Evolutionary conservation across 805 yeast species (phyloP).

Genomic region (Saccharomycopsis selenospora): DNA sequence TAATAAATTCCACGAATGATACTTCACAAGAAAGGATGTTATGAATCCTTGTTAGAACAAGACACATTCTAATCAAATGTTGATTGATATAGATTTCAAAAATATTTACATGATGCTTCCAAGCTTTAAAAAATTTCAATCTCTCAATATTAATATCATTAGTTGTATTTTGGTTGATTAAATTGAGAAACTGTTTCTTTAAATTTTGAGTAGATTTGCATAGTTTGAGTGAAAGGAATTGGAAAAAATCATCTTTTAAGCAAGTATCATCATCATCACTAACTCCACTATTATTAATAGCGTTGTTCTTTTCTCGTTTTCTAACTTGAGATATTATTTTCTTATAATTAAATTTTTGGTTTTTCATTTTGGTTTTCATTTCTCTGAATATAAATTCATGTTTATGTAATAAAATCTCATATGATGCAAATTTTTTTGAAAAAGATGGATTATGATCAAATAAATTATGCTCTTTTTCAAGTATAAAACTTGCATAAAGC

Average conservation of each 20-base stretch:
- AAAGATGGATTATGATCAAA: not conserved
- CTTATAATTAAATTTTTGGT: not conserved
- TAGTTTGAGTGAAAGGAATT: not conserved
- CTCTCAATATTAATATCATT: not conserved
- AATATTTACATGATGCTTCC: conserved; percentile 2
- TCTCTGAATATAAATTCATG: not conserved
- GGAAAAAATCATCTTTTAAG: not conserved
- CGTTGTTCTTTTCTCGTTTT: too few relatives aligned
- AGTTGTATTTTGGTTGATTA: not conserved
- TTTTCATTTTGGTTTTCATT: not conserved
- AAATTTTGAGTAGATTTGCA: not conserved
- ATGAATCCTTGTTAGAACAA: not conserved
- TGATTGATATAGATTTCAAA: conserved; percentile 6
- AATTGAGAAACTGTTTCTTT: not conserved
- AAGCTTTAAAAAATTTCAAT: conserved; percentile 2
- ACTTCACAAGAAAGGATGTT: conserved; percentile 1
- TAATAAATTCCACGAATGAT: conserved; percentile 1
- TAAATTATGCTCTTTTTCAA: not conserved
- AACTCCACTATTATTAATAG: not conserved
- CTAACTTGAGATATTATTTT: not conserved
- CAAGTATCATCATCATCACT: not conserved
- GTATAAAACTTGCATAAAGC: not conserved
- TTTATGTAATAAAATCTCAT: not conserved
- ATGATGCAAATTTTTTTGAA: not conserved
- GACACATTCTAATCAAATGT: conserved; percentile 6